phyloP scores from a whole-genome alignment of 2,329 filamentous ascomycete genomes.

The Epicoccum nigrum region DNA sequence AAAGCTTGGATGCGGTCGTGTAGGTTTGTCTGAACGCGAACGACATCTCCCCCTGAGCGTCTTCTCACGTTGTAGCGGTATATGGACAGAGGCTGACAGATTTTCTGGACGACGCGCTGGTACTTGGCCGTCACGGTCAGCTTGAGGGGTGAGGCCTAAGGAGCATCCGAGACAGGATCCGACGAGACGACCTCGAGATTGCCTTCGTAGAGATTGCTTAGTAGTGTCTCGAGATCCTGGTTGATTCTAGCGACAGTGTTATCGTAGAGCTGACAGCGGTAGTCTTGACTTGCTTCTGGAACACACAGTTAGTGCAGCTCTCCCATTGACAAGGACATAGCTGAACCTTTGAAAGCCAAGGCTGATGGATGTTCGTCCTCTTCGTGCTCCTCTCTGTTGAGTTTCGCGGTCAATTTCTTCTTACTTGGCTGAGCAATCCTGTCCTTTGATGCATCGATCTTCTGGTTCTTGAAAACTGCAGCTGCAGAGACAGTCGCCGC shows the following conservation, averaged over 20 bases:
- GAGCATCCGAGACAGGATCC: neutral
- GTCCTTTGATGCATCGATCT: conserved; percentile 3
- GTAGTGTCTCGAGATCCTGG: conserved; percentile 22
- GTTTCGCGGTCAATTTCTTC: conserved; percentile 12
- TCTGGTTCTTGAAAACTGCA: conserved; percentile 30
- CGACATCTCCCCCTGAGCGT: conserved; percentile 20
- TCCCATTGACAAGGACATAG: neutral
- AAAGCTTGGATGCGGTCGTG: conserved; percentile 30
- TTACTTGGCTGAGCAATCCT: conserved; percentile 8
- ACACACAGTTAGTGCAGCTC: conserved; percentile 9
- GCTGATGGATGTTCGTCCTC: conserved; percentile 32
- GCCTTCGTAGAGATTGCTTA: conserved; percentile 18
- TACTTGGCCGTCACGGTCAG: conserved; percentile 27
- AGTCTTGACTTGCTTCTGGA: conserved; percentile 34
- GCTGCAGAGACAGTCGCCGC: conserved; percentile 28
- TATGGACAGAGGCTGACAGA: conserved; percentile 29
- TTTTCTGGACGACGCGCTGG: conserved; percentile 22
- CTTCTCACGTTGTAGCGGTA: conserved; percentile 20
- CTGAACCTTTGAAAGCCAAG: conserved; percentile 36
- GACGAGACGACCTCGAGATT: conserved; percentile 22
- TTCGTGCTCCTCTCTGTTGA: conserved; percentile 7
- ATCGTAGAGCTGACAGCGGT: conserved; percentile 35
- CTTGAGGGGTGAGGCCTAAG: conserved; percentile 18
- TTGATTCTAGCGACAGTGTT: conserved; percentile 28
- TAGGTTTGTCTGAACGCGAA: conserved; percentile 20